Base-by-base conservation (phyloP, 495 filamentous ascomycete species). In the Chlorociboria aeruginascens region DNA sequence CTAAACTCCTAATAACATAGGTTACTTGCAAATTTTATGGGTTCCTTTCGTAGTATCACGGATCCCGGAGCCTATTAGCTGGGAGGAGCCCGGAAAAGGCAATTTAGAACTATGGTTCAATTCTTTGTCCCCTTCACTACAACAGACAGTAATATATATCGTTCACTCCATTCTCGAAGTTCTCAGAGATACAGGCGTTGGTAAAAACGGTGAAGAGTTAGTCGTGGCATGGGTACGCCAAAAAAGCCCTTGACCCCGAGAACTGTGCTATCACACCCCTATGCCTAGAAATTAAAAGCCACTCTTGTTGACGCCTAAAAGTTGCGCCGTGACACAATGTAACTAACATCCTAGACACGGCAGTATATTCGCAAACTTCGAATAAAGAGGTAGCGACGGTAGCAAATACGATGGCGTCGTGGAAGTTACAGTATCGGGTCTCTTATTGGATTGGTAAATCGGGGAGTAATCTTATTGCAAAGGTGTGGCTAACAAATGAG, bases 241-340 rank as follows among this genome's bases (percentile, higher is more conserved):
- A 32, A 34, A 41, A 11, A 46, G 36, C 49, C 49, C 43, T n/a
- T n/a, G 49, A 51, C 14, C 40, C 49, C 1, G 49, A 51, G 34
- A 42, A 51, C n/a, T 51, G 49, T 17, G 48, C 49, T 12, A 51
- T 51, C 13, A 51, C 49, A n/a, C 25, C 25, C 9, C 31, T 51
- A 1, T 51, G 49, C 36, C n/a, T 52, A 1, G 49, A 52, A 20
- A 38, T 38, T 3, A 10, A 52, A 29, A 38, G 41, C 37, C 44
- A 46, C 44, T 40, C 32, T 29, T 52, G 43, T 36, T 43, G 33
- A n/a, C 8, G 35, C 7, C 36, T 48, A 7, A 28, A 12, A 39
- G 32, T 48, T 3, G 45, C 45, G 7, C 45, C 45, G 2, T 48
- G 45, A 34, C 45, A 48, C 36, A 48, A 46, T n/a, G 45, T 40